Evolutionary conservation across 805 yeast genomes (phyloP), one percentile per base, ranked within the genome.

Genomic region (Candida succiphila): DNA sequence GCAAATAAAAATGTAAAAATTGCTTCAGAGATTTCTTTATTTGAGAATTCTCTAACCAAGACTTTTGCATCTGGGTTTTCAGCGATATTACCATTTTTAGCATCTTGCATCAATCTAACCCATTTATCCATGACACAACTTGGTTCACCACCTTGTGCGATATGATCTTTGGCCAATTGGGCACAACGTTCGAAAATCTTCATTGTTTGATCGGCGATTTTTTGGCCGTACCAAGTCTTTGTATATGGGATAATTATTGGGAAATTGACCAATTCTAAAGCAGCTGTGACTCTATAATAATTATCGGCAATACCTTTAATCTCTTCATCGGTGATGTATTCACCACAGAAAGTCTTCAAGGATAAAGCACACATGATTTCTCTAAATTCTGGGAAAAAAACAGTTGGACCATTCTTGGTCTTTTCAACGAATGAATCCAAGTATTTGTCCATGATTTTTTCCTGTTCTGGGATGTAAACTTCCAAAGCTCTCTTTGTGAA

Each of bases 191-290:
- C 96, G 49, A 92, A 87, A 47, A 86, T 78, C 47, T 75, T 79
- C 96, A 92, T 89, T 14, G 95, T 85, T 68, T 79, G 75, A 56
- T 92, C 95, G 37, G 96, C 94, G 51, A 88, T 82, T 54, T 71
- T 76, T 65, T 84, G 80, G 45, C 98, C 98, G 60, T 88, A 85
- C 98, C 98, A 92, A 24, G 98, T 81, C 65, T 89, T 92, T 40
- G 98, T 87, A 69, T 71, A 92, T 21, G 98, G 98, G 31, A 92
- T 58, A 43, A 92, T 89, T 49, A 92, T 84, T 41, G 98, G 98
- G 76, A 92, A 92, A 67, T 92, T 92, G 41, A 92, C 98, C 45
- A 92, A 73, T 63, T 92, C 98, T 52, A 92, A 71, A 19, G 98
- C 98, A 39, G 95, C 95, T 12, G 98, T 92, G 44, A 92, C 83